These are phyloP conservation scores for Brettanomyces custersianus DNA, from an alignment of 805 yeast genomes.

Conservation along the genomic window DNA sequence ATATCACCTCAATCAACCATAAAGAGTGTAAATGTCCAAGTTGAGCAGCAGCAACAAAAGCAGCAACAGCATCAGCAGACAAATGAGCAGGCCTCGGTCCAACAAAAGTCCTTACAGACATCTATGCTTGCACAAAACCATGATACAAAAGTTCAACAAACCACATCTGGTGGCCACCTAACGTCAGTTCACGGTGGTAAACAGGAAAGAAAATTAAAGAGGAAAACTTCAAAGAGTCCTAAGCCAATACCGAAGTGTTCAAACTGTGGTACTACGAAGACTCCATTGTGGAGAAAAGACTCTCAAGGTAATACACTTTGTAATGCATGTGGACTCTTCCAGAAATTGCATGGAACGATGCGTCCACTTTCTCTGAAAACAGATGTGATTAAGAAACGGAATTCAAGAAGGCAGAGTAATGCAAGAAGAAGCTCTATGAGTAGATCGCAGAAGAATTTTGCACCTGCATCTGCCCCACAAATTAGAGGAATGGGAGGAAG, in stretches of 20 bases:
- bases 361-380: slow-evolving; percentile 51
- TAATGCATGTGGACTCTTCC: slow-evolving; percentile 56
- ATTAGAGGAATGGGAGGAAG: not conserved
- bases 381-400: slow-evolving; percentile 63
- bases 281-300: slow-evolving; percentile 57
- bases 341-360: slow-evolving; percentile 53
- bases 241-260: slow-evolving; percentile 33
- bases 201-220: not conserved
- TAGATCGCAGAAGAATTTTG: not conserved
- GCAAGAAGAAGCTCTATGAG: not conserved
- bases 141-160: not conserved
- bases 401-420: slow-evolving; percentile 30
- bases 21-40: not conserved
- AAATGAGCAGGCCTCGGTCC: not conserved
- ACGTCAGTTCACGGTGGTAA: not conserved
- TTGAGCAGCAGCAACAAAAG: not conserved
- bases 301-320: slow-evolving; percentile 51
- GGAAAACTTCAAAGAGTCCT: not conserved
- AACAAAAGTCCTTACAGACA: not conserved
- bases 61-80: not conserved
- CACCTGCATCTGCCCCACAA: not conserved
- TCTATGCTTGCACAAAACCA: not conserved
- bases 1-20: not conserved
- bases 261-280: slow-evolving; percentile 50
- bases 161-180: not conserved